Percentiles rank a stretch among this genome's conserved stretches.
These are phyloP conservation scores for Leavenworthia alabamica DNA, from an alignment of 345 rosid species.

Conservation along the genomic window DNA sequence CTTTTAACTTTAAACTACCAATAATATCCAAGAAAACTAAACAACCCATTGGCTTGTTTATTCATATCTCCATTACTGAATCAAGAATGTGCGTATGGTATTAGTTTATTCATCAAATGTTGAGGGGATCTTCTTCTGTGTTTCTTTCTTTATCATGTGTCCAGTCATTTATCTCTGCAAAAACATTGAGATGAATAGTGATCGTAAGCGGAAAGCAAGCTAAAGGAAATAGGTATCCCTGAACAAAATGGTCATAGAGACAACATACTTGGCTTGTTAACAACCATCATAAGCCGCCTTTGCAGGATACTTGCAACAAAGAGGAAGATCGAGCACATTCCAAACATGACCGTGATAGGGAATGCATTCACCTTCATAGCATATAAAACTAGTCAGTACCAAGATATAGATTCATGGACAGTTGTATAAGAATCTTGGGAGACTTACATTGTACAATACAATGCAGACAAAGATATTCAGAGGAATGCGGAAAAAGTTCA, in stretches of 20 bases:
- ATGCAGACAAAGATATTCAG: conserved; percentile 89
- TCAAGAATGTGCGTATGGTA: conserved; percentile 9
- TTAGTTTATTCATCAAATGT: conserved; percentile 35
- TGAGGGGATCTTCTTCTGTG: conserved; percentile 75
- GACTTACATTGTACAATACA: conserved; percentile 82
- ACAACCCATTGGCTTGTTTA: too few species aligned
- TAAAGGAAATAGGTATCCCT: not conserved
- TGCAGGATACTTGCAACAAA: conserved; percentile 83
- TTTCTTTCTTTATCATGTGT: conserved; percentile 41
- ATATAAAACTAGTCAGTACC: conserved; percentile 11
- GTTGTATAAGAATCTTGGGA: not conserved
- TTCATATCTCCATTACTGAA: conserved; percentile 17
- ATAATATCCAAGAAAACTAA: conserved; percentile 9
- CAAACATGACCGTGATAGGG: conserved; percentile 92
- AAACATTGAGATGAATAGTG: not conserved
- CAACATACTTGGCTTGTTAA: conserved; percentile 72
- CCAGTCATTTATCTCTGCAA: conserved; percentile 64
- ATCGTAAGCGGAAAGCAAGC: not conserved
- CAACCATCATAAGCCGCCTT: conserved; percentile 69
- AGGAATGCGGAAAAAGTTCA: conserved; percentile 98
- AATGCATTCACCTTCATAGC: conserved; percentile 72
- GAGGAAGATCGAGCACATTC: conserved; percentile 97
- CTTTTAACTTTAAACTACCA: not conserved
- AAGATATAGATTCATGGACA: not conserved
- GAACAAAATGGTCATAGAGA: conserved; percentile 19